Conservation (phyloP, 106 monocot genomes). For the Dioscorea zingiberensis region DNA sequence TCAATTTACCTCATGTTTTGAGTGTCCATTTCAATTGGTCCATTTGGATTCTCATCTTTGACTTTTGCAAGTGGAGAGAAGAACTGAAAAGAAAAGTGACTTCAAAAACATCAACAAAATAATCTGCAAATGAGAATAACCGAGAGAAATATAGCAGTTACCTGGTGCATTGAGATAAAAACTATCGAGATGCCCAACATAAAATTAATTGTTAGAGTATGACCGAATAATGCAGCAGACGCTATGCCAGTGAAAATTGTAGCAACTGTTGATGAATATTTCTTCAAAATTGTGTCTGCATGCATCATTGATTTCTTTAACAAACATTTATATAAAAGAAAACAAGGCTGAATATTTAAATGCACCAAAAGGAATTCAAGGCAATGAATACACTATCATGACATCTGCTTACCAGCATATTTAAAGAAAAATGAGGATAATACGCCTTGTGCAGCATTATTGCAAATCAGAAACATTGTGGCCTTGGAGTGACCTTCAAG, state of each 20-base stretch:
- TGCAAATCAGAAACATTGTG: conserved; percentile 80
- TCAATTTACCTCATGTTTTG: conserved; percentile 50
- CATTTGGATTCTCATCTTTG: conserved; percentile 61
- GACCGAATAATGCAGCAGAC: conserved; percentile 94
- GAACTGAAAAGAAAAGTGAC: conserved; percentile 38
- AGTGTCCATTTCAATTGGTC: conserved; percentile 45
- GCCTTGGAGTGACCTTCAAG: conserved; percentile 86
- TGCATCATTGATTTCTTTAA: neutral
- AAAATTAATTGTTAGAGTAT: conserved; percentile 88
- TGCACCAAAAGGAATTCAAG: too few species aligned
- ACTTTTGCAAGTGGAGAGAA: conserved; percentile 88
- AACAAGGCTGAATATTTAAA: too few species aligned
- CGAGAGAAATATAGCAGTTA: conserved; percentile 5
- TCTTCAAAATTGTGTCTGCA: conserved; percentile 92
- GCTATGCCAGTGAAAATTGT: conserved; percentile 93
- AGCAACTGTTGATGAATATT: conserved; percentile 95
- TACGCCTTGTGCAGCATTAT: conserved; percentile 95
- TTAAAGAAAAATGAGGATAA: conserved; percentile 95
- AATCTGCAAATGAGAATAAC: neutral
- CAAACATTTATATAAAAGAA: too few species aligned
- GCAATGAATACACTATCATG: too few species aligned
- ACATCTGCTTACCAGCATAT: conserved; percentile 73
- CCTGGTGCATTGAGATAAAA: conserved; percentile 99
- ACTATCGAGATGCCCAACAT: conserved; percentile 93
- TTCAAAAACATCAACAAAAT: neutral